A percentile compares a stretch with the other conserved stretches of the same genome.
Conservation (phyloP, 805 yeast genomes). For the Wickerhamiella bombiphila region DNA sequence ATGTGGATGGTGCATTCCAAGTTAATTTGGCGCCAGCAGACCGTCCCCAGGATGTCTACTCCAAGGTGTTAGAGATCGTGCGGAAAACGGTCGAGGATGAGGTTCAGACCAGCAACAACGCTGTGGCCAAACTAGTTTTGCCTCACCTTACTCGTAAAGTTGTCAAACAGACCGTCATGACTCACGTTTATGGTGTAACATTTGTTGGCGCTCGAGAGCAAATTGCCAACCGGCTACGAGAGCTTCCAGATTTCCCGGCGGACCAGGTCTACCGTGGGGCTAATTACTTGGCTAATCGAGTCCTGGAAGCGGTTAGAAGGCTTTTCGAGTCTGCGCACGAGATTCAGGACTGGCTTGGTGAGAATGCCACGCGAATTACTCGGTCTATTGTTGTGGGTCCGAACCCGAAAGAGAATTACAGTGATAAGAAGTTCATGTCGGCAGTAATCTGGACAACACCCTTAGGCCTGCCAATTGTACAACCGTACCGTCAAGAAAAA, state of each 20-base stretch:
- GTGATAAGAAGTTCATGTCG: slow-evolving; percentile 41
- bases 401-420: slow-evolving; percentile 6
- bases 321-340: slow-evolving; percentile 83
- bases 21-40: slow-evolving; percentile 44
- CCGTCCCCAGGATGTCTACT: slow-evolving; percentile 47
- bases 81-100: slow-evolving; percentile 31
- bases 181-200: slow-evolving; percentile 95
- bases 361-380: slow-evolving; percentile 66
- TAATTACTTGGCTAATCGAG: slow-evolving; percentile 58
- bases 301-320: slow-evolving; percentile 70
- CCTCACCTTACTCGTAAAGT: slow-evolving; percentile 69
- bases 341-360: slow-evolving; percentile 93
- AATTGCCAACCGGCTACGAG: slow-evolving; percentile 61
- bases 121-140: slow-evolving; percentile 30
- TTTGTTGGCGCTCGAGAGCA: slow-evolving; percentile 85
- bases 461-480: slow-evolving; percentile 87
- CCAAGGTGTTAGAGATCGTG: slow-evolving; percentile 40
- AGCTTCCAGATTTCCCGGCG: slow-evolving; percentile 36
- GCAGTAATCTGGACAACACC: slow-evolving; percentile 98
- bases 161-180: slow-evolving; percentile 96
- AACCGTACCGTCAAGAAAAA: slow-evolving; percentile 70
- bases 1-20: slow-evolving; percentile 46
- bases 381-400: slow-evolving; percentile 47
- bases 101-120: slow-evolving; percentile 10
- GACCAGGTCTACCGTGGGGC: slow-evolving; percentile 36